Evolutionary conservation across 345 rosid genomes (phyloP), one percentile per base, ranked within the genome.

Genomic region (Populus davidiana): DNA sequence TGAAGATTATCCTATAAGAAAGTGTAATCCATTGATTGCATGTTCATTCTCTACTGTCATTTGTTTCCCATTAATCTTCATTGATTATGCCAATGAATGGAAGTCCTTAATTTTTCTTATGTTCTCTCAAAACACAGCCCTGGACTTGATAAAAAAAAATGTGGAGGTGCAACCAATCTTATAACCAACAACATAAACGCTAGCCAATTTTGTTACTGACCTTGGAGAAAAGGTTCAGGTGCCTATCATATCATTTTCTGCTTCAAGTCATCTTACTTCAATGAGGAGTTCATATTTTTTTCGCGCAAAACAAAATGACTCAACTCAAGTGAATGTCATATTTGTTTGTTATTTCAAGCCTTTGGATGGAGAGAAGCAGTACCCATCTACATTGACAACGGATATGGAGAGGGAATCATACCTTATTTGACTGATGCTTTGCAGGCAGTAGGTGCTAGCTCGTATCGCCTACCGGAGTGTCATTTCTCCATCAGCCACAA

Each of bases 201-300:
- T 33, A 33, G 35, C 0, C 35, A 33, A 33, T 33, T 33, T 33
- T 33, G 35, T 33, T 33, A 33, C 79, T 18, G 61, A 63, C 8
- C 27, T 83, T 0, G 86, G 90, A 52, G 56, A 67, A 25, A 86
- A 79, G 44, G 69, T 86, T 63, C 86, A 82, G 20, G 88, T 91
- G 29, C 94, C 97, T 0, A 83, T 83, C 38, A 68, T 91, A 21
- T 82, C 89, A 59, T 83, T 84, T 77, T 81, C 87, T 1, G 87
- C 89, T 2, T 69, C 87, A 4, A 83, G 82, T n/a, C 90, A 89
- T 62, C 70, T 90, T 21, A 72, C 38, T 33, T 33, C 5, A 5
- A 33, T 33, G 5, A 33, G 5, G 35, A 33, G 35, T 4, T 33
- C 35, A 33, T 87, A 83, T 66, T 89, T 85, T 80, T 72, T 88